Percentiles rank a stretch among this genome's conserved stretches.
These are phyloP conservation scores for Gnomoniopsis sp. DNA, from an alignment of 2,329 filamentous ascomycete species.

Conservation along the genomic window DNA sequence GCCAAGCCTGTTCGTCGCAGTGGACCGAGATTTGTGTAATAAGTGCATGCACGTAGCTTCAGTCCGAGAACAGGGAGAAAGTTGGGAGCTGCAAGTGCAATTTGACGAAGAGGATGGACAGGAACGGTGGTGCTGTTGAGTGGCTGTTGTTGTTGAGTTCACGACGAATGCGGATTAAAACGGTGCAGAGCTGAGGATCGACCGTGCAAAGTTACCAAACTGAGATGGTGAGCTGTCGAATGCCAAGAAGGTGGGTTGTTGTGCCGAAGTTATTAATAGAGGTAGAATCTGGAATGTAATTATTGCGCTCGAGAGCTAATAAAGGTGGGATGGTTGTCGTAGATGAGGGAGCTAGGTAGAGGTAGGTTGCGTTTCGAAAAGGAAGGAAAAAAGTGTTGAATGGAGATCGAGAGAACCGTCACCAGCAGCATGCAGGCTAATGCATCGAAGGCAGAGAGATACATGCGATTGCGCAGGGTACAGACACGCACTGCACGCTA, in stretches of 20 bases:
- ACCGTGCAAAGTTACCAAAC: not conserved
- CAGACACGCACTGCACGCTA: not conserved
- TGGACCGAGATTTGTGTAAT: slow-evolving; percentile 13
- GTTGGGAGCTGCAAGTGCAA: not conserved
- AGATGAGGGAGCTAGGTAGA: not conserved
- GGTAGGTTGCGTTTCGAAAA: not conserved
- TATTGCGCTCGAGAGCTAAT: not conserved
- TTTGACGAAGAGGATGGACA: slow-evolving; percentile 1
- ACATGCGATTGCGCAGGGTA: not conserved
- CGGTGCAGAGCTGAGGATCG: not conserved
- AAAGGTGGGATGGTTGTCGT: not conserved
- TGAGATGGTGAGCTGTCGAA: slow-evolving; percentile 7
- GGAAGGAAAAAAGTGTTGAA: not conserved
- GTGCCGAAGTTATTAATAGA: not conserved
- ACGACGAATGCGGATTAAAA: not conserved
- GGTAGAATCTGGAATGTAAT: no score
- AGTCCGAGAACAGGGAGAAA: not conserved
- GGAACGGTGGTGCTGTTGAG: not conserved
- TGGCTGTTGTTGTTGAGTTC: not conserved
- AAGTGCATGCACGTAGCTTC: not conserved
- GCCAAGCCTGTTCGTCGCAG: slow-evolving; percentile 14
- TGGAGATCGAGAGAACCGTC: not conserved
- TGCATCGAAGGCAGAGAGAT: not conserved
- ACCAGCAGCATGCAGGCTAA: not conserved
- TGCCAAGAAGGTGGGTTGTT: slow-evolving; percentile 6